Conservation (phyloP, 2,329 filamentous ascomycete species). For the Cordyceps fumosorosea region DNA sequence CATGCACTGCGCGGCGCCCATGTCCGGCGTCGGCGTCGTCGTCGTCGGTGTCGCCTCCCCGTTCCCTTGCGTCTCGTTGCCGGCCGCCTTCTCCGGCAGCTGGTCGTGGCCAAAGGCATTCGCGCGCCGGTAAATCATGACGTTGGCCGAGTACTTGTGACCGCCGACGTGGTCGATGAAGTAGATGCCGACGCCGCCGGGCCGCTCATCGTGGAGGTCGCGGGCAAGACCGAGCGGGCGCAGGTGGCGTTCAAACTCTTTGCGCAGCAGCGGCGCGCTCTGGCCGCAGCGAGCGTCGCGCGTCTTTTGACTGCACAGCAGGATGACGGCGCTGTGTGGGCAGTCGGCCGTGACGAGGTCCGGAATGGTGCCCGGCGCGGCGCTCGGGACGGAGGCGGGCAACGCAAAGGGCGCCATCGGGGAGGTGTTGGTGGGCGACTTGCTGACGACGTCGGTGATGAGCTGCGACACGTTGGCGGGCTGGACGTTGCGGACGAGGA, state of each 20-base stretch:
- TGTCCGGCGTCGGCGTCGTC: slow-evolving; percentile 26
- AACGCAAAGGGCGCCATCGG: slow-evolving; percentile 43
- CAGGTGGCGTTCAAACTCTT: slow-evolving; percentile 84
- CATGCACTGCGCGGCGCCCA: slow-evolving; percentile 78
- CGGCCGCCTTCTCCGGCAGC: slow-evolving; percentile 18
- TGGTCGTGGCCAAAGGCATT: slow-evolving; percentile 51
- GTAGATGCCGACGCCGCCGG: slow-evolving; percentile 89
- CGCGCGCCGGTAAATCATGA: slow-evolving; percentile 76
- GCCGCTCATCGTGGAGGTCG: slow-evolving; percentile 80
- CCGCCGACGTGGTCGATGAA: slow-evolving; percentile 96
- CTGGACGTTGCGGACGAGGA: slow-evolving; percentile 74
- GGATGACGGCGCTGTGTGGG: slow-evolving; percentile 78
- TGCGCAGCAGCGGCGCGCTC: slow-evolving; percentile 80
- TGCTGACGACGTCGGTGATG: slow-evolving; percentile 63
- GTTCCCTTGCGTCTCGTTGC: not conserved
- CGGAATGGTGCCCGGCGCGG: not conserved
- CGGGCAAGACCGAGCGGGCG: slow-evolving; percentile 78
- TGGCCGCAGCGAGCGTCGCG: slow-evolving; percentile 92
- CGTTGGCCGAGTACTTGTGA: slow-evolving; percentile 92
- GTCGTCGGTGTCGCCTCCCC: slow-evolving; percentile 17
- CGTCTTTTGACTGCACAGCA: slow-evolving; percentile 92
- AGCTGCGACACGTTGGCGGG: slow-evolving; percentile 66
- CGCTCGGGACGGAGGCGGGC: slow-evolving; percentile 26
- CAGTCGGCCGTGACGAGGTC: slow-evolving; percentile 35
- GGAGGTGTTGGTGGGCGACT: slow-evolving; percentile 65